These are phyloP conservation scores for Cyclanthera cordifolia DNA, from an alignment of 306 rosid species.

Conservation along the genomic window DNA sequence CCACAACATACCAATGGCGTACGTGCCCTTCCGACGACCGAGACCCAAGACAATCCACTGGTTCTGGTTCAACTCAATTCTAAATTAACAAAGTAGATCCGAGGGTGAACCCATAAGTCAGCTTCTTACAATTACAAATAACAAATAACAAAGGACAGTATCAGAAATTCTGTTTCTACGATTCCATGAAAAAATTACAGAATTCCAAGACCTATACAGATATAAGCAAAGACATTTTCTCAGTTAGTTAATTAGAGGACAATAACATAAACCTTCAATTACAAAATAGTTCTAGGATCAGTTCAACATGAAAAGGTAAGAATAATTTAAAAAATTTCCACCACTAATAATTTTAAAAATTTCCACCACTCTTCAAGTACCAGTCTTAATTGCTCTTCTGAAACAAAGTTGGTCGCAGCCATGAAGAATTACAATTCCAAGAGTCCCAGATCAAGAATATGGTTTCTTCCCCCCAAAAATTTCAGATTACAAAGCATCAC, in stretches of 20 bases:
- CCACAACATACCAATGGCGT: too few relatives aligned
- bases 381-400: background rate
- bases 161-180: too few relatives aligned
- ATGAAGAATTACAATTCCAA: background rate
- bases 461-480: background rate
- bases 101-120: background rate
- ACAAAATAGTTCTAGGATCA: too few relatives aligned
- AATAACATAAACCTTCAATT: background rate
- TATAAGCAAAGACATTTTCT: background rate
- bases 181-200: background rate
- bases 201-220: background rate
- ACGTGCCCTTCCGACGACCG: too few relatives aligned
- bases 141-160: background rate
- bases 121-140: too few relatives aligned
- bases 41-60: background rate
- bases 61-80: background rate
- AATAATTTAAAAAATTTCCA: too few relatives aligned
- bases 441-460: background rate
- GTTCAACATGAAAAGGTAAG: too few relatives aligned
- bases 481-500: background rate
- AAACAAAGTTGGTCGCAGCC: background rate
- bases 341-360: background rate
- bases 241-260: background rate
- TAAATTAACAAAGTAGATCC: background rate
- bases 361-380: background rate